Conservation (phyloP, 2,329 filamentous ascomycete species). For the Botrytis byssoidea region DNA sequence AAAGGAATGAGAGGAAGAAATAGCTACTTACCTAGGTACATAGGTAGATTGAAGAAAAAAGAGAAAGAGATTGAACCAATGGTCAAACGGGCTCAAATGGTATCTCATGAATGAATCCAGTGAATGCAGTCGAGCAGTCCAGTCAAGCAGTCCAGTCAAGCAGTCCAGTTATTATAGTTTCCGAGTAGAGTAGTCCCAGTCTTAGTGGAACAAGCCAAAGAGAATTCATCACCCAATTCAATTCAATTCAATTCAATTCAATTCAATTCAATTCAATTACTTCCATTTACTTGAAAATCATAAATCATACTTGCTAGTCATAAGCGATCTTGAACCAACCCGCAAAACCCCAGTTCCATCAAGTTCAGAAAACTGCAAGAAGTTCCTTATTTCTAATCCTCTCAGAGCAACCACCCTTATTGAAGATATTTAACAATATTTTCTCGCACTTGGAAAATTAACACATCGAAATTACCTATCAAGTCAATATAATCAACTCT, state of each 20-base stretch:
- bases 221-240: not conserved
- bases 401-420: not conserved
- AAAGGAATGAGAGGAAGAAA: not conserved
- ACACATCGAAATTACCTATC: not conserved
- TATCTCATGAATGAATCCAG: not conserved
- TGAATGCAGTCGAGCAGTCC: not conserved
- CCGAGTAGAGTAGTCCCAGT: not conserved
- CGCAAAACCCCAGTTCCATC: conserved; percentile 13
- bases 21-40: not conserved
- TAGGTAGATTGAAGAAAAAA: not conserved
- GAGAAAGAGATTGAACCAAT: not conserved
- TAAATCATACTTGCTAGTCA: conserved; percentile 1
- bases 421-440: not conserved
- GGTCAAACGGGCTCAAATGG: not conserved
- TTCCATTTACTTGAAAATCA: not conserved
- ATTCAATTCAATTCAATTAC: not conserved
- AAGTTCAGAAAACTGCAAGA: conserved; percentile 4
- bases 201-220: not conserved
- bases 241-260: not conserved
- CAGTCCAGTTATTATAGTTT: not conserved
- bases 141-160: too few species aligned
- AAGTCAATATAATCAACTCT: not conserved
- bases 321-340: conserved; percentile 16
- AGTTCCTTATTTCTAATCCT: conserved; percentile 4
- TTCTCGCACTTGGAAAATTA: not conserved